Base-by-base conservation (phyloP, 768 basidiomycete species). In the Austroboletus eburneus region DNA sequence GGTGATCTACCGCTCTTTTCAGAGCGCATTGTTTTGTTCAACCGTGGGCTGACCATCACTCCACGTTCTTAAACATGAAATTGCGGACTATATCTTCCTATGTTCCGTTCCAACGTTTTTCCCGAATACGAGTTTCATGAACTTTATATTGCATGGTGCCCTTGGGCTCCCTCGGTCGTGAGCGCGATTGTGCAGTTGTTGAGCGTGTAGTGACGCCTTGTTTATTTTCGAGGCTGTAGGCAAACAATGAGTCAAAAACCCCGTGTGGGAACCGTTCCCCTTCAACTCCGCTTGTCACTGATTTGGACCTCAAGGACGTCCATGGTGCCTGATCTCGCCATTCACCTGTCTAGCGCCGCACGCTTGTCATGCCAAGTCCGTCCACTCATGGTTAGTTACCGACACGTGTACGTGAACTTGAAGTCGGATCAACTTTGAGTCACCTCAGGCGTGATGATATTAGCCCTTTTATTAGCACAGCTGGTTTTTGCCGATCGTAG, bases 11-110 rank as follows among this genome's bases (percentile, higher is more conserved):
- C 32, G 57, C 52, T 49, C 45, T 37, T 54, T 42, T 33, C 46
- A 51, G 52, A 41, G 60, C 48, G 43, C 32, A 49, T 51, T 57
- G 38, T 53, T 56, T 59, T 59, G 54, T 54, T 54, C 47, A 16
- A 44, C 50, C 47, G 18, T 43, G 51, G 43, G 38, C 56, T 54
- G 16, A 52, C 47, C 39, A 49, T 51, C 57, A 45, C 38, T 45
- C 20, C 27, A 35, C 34, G 38, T 39, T 46, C 36, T 43, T 39
- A 44, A 47, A 42, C 53, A 45, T 34, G 47, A 55, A 45, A 39
- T 53, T 48, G 53, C 42, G 63, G 60, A 65, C 63, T 63, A 50
- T 63, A 52, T 53, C 52, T 40, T 63, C 42, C 46, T 61, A 65
- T 57, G 61, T 63, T 60, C 52, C 39, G 43, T 61, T 51, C 9